Base-by-base conservation (phyloP, 169 alveolate species). In the Babesia bigemina region DNA sequence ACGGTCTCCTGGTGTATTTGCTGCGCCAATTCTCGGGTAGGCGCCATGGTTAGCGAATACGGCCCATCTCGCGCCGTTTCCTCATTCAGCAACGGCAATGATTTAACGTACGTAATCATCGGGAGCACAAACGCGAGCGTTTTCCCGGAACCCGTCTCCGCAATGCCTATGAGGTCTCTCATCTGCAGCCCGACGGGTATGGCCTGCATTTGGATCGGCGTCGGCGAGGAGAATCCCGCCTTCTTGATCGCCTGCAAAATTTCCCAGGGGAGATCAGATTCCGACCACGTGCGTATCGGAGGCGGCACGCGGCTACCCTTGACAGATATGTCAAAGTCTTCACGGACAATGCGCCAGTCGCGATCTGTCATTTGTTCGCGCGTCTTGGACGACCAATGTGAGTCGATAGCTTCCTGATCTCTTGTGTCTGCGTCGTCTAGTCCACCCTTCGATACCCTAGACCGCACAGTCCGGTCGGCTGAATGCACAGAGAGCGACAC, bases 121-220 rank as follows among this genome's bases (percentile, higher is more conserved):
- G 99, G 99, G 21, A 97, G 90, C 61, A 97, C 95, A 86, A 96
- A 98, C 2, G 99, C 99, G 22, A 96, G 95, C 36, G 99, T 95
- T 86, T 98, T 97, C 22, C 98, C 98, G 17, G 94, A 79, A 52
- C 99, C 99, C 10, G 99, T 98, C 61, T 95, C 99, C 9, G 99
- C 99, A 49, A 97, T 91, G 19, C 99, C 99, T n/a, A 98, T 95
- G 77, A 98, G 73, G 88, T 98, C 99, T 56, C 98, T 82, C 86
- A 89, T 86, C 57, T 93, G 93, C 42, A 95, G 78, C 0, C 97
- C 98, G 16, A 96, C 93, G 10, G 99, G 99, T 33, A 97, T 94
- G 4, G 98, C 96, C 76, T 96, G 98, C 99, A 97, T 96, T 70
- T 96, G 96, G 29, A 97, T 97, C n/a, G 99, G 97, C 39, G 98